These are phyloP conservation scores for Solanum pinnatisectum DNA, from an alignment of 257 asterid genomes.

Conservation along the genomic window DNA sequence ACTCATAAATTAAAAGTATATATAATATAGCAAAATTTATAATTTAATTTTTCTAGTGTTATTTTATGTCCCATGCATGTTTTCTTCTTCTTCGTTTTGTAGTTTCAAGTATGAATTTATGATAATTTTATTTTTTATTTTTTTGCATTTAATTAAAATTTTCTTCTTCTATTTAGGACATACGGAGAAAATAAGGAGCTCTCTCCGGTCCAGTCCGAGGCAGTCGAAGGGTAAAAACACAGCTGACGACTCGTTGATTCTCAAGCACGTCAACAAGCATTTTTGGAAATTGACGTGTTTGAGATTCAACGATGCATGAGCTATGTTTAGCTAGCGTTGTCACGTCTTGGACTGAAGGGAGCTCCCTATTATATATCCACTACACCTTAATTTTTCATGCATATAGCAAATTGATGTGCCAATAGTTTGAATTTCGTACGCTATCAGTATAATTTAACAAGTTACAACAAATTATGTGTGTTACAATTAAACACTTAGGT, in stretches of 20 bases:
- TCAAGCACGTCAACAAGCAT: constrained; percentile 20
- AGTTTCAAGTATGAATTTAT: background rate
- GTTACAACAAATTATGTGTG: background rate
- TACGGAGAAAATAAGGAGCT: constrained; percentile 51
- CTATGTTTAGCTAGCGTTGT: constrained; percentile 52
- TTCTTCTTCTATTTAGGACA: background rate
- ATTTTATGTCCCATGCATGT: background rate
- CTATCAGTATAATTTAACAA: background rate
- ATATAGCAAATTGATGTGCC: background rate
- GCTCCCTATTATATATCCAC: constrained; percentile 50
- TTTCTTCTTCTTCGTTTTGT: background rate
- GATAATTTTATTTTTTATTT: background rate
- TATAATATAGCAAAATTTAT: too few relatives aligned
- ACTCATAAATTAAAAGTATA: background rate
- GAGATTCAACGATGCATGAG: constrained; percentile 81
- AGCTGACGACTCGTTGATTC: constrained; percentile 94
- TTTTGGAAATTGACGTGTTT: constrained; percentile 19
- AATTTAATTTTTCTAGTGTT: background rate
- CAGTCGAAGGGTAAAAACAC: constrained; percentile 34
- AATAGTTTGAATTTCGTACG: background rate
- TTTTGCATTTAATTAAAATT: background rate
- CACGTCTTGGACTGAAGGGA: constrained; percentile 99
- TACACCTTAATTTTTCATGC: background rate
- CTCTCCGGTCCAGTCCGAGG: constrained; percentile 85
- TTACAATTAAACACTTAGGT: background rate